Percentiles rank a stretch among this genome's conserved stretches.
Conservation (phyloP, 2,329 filamentous ascomycete species). For the Claviceps fusiformis region DNA sequence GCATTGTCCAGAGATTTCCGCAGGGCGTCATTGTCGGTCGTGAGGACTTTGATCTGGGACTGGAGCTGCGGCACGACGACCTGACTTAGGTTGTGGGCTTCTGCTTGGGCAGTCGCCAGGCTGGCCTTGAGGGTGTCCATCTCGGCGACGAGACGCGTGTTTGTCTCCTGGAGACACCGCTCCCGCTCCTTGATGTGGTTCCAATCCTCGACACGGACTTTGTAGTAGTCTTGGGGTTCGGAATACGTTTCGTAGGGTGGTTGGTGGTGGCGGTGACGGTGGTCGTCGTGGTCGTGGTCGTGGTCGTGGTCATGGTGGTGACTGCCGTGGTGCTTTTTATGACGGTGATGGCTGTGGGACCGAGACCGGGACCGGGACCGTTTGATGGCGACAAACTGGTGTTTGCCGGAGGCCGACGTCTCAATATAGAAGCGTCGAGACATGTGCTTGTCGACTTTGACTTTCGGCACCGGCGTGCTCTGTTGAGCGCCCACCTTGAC, state of each 20-base stretch:
- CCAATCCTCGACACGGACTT: slow-evolving; percentile 24
- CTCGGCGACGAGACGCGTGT: slow-evolving; percentile 20
- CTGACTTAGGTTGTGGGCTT: slow-evolving; percentile 20
- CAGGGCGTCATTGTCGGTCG: slow-evolving; percentile 25
- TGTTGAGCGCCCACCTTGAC: slow-evolving; percentile 10
- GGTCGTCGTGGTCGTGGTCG: too few species aligned
- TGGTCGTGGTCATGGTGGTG: slow-evolving; percentile 8
- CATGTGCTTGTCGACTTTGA: slow-evolving; percentile 13
- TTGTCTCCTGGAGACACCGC: slow-evolving; percentile 20
- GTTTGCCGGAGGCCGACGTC: slow-evolving; percentile 18
- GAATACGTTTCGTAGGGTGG: slow-evolving; percentile 13
- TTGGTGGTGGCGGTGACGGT: slow-evolving; percentile 13
- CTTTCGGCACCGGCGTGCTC: background rate
- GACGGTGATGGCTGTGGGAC: background rate
- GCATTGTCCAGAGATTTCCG: slow-evolving; percentile 22
- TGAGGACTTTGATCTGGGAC: slow-evolving; percentile 22
- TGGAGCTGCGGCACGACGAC: slow-evolving; percentile 23
- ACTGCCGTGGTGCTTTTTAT: slow-evolving; percentile 11
- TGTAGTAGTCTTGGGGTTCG: slow-evolving; percentile 20
- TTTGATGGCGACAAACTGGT: slow-evolving; percentile 26
- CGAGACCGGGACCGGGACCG: slow-evolving; percentile 19
- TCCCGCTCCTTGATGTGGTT: slow-evolving; percentile 23
- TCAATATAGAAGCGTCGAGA: slow-evolving; percentile 24
- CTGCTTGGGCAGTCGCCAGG: slow-evolving; percentile 21
- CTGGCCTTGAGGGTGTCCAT: slow-evolving; percentile 21